Evolutionary conservation across 1,284 basidiomycete genomes (phyloP).

Genomic region (Melanopsichium pennsylvanicum): DNA sequence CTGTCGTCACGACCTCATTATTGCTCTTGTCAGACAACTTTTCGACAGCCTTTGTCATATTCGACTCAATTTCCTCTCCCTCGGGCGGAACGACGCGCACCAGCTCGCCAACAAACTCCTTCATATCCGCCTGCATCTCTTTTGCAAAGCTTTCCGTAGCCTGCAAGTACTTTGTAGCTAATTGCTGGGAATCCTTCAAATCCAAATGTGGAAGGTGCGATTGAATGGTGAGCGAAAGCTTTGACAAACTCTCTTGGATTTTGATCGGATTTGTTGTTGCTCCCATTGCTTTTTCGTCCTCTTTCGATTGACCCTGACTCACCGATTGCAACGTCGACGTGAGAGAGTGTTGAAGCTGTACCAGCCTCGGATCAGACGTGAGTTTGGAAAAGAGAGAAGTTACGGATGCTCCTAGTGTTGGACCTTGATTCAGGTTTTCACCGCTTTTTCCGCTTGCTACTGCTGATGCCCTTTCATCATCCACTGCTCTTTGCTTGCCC

Average conservation of each 20-base stretch:
- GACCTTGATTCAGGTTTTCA: conserved; percentile 1
- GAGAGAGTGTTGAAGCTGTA: conserved; percentile 35
- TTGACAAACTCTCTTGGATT: conserved; percentile 43
- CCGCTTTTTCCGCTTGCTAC: background rate
- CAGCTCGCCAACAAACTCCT: conserved; percentile 48
- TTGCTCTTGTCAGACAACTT: background rate
- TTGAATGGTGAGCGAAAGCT: conserved; percentile 47
- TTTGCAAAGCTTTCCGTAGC: conserved; percentile 48
- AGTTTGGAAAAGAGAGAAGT: conserved; percentile 42
- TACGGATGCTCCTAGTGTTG: conserved; percentile 26
- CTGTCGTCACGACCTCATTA: background rate
- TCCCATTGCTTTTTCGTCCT: conserved; percentile 1
- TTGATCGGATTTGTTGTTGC: conserved; percentile 13
- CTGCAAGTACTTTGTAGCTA: conserved; percentile 49
- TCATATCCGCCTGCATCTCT: conserved; percentile 56
- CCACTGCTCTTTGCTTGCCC: conserved; percentile 35
- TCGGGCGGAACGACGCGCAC: conserved; percentile 56
- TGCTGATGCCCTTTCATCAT: conserved; percentile 1
- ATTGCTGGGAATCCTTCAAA: conserved; percentile 46
- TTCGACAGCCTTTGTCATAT: background rate
- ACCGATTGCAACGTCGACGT: conserved; percentile 30
- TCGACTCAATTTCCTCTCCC: conserved; percentile 1
- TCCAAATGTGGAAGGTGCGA: conserved; percentile 53
- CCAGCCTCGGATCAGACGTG: conserved; percentile 36
- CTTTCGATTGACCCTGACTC: background rate